These are phyloP conservation scores for Fusarium chuoi DNA, from an alignment of 2,329 filamentous ascomycete species.

Conservation along the genomic window DNA sequence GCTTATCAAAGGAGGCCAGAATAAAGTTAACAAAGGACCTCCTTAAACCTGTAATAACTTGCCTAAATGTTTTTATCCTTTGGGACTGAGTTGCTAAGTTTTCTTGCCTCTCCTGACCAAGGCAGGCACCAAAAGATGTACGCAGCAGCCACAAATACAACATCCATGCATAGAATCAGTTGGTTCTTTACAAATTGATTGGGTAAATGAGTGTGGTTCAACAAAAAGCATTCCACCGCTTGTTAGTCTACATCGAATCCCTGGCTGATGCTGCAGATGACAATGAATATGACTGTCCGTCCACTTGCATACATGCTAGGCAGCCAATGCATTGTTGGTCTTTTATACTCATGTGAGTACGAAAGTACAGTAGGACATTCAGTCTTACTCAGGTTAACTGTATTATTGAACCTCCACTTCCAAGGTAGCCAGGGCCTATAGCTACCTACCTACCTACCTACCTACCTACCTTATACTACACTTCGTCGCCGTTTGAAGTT, in stretches of 20 bases:
- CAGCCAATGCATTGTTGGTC: background rate
- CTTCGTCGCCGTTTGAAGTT: background rate
- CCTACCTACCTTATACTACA: background rate
- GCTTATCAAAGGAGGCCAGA: background rate
- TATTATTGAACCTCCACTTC: background rate
- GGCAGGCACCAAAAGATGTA: constrained; percentile 8
- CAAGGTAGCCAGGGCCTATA: no score
- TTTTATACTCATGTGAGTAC: background rate
- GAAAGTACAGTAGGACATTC: background rate
- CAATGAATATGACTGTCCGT: background rate
- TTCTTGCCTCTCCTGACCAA: background rate
- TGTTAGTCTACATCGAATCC: background rate
- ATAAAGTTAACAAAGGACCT: background rate
- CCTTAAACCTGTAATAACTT: background rate
- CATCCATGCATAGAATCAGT: background rate
- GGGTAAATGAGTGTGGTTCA: background rate
- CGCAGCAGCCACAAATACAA: constrained; percentile 10
- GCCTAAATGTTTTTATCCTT: background rate
- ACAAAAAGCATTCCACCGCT: constrained; percentile 17
- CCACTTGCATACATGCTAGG: background rate
- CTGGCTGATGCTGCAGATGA: background rate
- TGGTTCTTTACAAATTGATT: background rate
- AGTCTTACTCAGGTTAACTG: background rate
- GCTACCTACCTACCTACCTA: background rate
- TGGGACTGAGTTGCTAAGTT: background rate